Evolutionary conservation across 805 yeast genomes (phyloP).

Genomic region (Zygosaccharomyces pseudorouxii): DNA sequence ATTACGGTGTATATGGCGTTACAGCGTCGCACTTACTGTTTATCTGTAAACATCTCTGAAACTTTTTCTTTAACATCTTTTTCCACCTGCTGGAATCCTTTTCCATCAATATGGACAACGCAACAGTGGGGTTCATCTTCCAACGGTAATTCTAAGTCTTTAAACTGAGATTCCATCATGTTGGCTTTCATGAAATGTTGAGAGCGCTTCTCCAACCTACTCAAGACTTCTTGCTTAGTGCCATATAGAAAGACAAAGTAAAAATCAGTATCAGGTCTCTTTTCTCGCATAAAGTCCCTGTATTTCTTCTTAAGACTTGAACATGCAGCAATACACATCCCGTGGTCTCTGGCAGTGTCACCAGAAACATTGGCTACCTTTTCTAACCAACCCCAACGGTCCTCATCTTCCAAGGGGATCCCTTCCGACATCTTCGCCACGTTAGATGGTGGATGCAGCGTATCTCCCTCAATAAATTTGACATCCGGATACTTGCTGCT

Average conservation of each 20-base stretch:
- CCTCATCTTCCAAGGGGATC: slow-evolving; percentile 79
- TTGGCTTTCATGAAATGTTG: slow-evolving; percentile 84
- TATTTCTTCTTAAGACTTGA: slow-evolving; percentile 76
- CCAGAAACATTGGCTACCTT: slow-evolving; percentile 44
- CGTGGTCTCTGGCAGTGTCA: slow-evolving; percentile 34
- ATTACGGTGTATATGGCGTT: background rate
- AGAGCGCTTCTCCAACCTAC: slow-evolving; percentile 58
- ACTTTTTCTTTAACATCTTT: slow-evolving; percentile 16
- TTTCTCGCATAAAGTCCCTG: slow-evolving; percentile 52
- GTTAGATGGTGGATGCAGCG: slow-evolving; percentile 66
- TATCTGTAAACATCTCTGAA: slow-evolving; percentile 2
- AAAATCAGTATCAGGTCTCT: slow-evolving; percentile 39
- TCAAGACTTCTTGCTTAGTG: slow-evolving; percentile 52
- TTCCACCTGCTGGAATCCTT: slow-evolving; percentile 21
- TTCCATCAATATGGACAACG: slow-evolving; percentile 32
- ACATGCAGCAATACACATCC: slow-evolving; percentile 60
- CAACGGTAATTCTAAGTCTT: slow-evolving; percentile 65
- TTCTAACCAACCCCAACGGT: slow-evolving; percentile 86
- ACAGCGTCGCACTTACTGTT: background rate
- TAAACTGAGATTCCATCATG: slow-evolving; percentile 78
- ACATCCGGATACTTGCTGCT: slow-evolving; percentile 36
- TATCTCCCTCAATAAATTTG: slow-evolving; percentile 81
- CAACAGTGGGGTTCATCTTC: slow-evolving; percentile 33
- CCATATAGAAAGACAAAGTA: slow-evolving; percentile 66
- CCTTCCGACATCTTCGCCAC: slow-evolving; percentile 80